Percentiles rank a stretch among this genome's conserved stretches.
Evolutionary conservation across 2,329 filamentous ascomycete genomes (phyloP).

Genomic region (Fusarium compactum): DNA sequence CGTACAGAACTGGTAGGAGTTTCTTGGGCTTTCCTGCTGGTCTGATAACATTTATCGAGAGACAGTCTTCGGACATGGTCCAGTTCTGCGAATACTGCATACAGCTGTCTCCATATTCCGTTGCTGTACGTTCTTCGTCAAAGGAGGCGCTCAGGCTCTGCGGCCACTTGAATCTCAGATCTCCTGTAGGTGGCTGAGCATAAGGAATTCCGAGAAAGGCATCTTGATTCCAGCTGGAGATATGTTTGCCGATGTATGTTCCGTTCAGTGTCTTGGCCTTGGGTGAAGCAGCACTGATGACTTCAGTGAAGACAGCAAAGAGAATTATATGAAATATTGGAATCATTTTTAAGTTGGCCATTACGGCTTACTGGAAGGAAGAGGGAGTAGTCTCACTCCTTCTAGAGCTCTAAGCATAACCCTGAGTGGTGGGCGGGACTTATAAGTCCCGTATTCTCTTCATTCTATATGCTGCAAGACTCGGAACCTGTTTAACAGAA

Average conservation of each 20-base stretch:
- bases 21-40: conserved; percentile 51
- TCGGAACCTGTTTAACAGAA: neutral
- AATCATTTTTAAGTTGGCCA: neutral
- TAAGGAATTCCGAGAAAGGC: conserved; percentile 57
- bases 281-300: conserved; percentile 12
- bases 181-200: conserved; percentile 54
- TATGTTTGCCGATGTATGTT: conserved; percentile 48
- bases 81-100: conserved; percentile 59
- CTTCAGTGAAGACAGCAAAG: neutral
- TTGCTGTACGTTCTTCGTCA: conserved; percentile 54
- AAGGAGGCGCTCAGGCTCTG: conserved; percentile 51
- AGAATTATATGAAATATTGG: neutral
- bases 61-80: conserved; percentile 62
- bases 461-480: neutral
- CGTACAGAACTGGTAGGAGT: conserved; percentile 54
- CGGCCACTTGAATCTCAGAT: conserved; percentile 54
- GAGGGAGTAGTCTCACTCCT: neutral
- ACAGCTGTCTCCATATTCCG: conserved; percentile 59
- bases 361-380: neutral
- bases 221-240: conserved; percentile 53
- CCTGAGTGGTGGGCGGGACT: neutral
- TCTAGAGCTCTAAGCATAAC: neutral
- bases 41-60: conserved; percentile 58
- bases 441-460: neutral
- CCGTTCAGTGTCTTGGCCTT: conserved; percentile 43